phyloP scores from a whole-genome alignment of 345 rosid genomes.

The Durio zibethinus region DNA sequence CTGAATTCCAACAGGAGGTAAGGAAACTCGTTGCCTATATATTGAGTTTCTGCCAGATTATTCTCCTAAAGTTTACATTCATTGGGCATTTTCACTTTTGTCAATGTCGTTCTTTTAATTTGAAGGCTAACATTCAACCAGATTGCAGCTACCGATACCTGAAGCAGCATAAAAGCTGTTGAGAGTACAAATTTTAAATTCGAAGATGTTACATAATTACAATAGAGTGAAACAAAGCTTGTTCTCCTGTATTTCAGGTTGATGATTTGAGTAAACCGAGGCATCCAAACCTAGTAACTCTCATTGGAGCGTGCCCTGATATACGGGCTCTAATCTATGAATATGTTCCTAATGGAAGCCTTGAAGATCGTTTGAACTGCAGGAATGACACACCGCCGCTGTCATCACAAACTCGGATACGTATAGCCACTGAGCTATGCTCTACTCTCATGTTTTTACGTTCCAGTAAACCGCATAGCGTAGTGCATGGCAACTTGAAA shows the following conservation, averaged over 20 bases:
- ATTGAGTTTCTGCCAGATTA: too few species aligned
- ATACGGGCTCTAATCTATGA: constrained; percentile 25
- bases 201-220: neutral
- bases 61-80: too few species aligned
- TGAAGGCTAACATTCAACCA: too few species aligned
- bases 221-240: neutral
- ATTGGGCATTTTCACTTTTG: too few species aligned
- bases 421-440: constrained; percentile 29
- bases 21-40: too few species aligned
- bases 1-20: constrained; percentile 35
- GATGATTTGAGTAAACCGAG: constrained; percentile 27
- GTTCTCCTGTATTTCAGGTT: constrained; percentile 23
- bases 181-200: neutral
- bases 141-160: too few species aligned
- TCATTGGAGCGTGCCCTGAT: constrained; percentile 34
- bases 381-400: constrained; percentile 23
- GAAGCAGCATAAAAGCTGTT: neutral
- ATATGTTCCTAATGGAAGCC: constrained; percentile 35
- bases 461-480: constrained; percentile 18
- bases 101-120: too few species aligned
- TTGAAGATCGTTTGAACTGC: constrained; percentile 31
- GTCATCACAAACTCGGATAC: constrained; percentile 33
- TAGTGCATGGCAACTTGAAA: constrained; percentile 26
- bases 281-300: constrained; percentile 35
- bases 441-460: constrained; percentile 28